Base-by-base conservation (phyloP, 805 yeast species). In the Myxozyma melibiosi region DNA sequence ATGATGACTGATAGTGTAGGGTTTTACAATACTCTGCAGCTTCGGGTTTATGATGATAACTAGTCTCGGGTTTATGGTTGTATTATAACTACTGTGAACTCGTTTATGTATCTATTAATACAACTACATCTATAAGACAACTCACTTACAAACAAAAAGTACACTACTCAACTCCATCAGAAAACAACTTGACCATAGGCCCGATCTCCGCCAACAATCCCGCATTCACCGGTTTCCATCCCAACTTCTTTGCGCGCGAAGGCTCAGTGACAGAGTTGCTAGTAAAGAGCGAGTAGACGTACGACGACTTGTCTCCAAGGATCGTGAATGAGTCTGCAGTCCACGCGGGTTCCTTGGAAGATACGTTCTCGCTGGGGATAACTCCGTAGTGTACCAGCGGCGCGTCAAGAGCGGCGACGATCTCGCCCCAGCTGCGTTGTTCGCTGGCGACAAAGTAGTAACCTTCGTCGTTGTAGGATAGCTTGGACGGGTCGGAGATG, bases 361-460 rank as follows among this genome's bases (percentile, higher is more conserved):
- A 33, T 28, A 42, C 43, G 25, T 53, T 37, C 25, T 37, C 54
- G 27, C 30, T 9, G n/a, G 53, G 27, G 30, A 51, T 41, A 27
- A 56, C 34, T n/a, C 57, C 54, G 33, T 56, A 53, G 43, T 53
- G 55, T 28, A 55, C 55, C 34, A 73, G 64, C 6, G 59, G 47
- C 37, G 62, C 47, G 7, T 64, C 73, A 30, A 71, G 56, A 8
- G 50, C 62, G 35, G 61, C 56, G 5, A 71, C 54, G 39, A 71
- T 69, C 27, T 68, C 68, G 20, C 62, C 58, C 77, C 77, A 74
- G 18, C 49, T 56, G 53, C 70, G 72, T 30, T 66, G 68, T 3
- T 68, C 70, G 37, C 61, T 62, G 2, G 72, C 68, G 2, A 69
- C 72, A 64, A 74, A 74, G 57, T 74, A 74, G 57, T 72, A 74